Base-by-base conservation (phyloP, 1,284 basidiomycete species). In the Ustanciosporium gigantosporum region DNA sequence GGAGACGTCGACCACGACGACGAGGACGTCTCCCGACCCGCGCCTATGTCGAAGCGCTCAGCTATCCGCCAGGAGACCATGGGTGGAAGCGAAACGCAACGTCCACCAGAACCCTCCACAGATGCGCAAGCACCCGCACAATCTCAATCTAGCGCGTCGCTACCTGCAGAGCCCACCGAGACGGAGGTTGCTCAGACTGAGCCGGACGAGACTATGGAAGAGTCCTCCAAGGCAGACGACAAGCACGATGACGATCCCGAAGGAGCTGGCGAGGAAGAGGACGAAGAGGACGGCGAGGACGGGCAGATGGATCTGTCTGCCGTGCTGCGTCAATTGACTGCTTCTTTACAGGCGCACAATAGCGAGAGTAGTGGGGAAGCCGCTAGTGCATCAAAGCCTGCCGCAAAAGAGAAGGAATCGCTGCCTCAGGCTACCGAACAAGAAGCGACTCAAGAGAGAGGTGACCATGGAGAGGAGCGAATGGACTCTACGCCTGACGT, bases 241-340 rank as follows among this genome's bases (percentile, higher is more conserved):
- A n/a, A 25, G 31, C 37, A 42, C 5, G 44, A 46, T 9, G 40
- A 25, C 2, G 46, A 35, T 11, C 40, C 43, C 2, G 51, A 47
- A 8, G 50, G 38, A 3, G 36, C 40, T n/a, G 49, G 44, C 3
- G n/a, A n/a, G n/a, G n/a, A n/a, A n/a, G n/a, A n/a, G n/a, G n/a
- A n/a, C n/a, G n/a, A n/a, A n/a, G n/a, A n/a, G n/a, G n/a, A 32
- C 5, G 49, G 41, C 34, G 47, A 38, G 3, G 51, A 29, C 25
- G 65, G 37, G 44, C 56, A 47, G 48, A 70, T 53, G 65, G 66
- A 46, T 55, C 61, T 45, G 17, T 41, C 51, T 4, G 60, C 62
- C 2, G 65, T 61, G 14, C 48, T 70, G 27, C 57, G 45, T 17
- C 68, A 68, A 27, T 49, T 70, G 24, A 70, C 68, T 11, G 68